Base-by-base conservation (phyloP, 169 alveolate species). In the Eimeria sp. region DNA sequence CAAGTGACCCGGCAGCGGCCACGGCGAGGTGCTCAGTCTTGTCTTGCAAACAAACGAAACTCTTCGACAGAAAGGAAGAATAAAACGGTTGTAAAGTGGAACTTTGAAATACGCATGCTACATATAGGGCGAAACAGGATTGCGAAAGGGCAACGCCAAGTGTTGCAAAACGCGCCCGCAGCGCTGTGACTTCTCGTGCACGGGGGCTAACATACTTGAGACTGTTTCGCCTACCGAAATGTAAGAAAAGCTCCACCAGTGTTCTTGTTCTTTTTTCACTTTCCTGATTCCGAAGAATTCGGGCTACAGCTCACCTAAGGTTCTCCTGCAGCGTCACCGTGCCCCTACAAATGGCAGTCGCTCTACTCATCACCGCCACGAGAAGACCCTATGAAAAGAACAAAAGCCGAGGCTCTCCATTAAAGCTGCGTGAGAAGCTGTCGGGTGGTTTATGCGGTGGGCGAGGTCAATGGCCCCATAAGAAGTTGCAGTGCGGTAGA, bases 1-100 rank as follows among this genome's bases (percentile, higher is more conserved):
- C 89, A 47, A 49, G 89, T 80, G 70, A 80, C 89, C 89, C 51
- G n/a, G 51, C n/a, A 25, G 47, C 27, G 58, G 25, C 22, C 10
- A 34, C 5, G 58, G 83, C 83, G 45, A 27, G 86, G 57, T 75
- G 57, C 75, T 65, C 75, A 40, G 34, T 9, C 75, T 65, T 65
- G 75, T 25, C n/a, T 1, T 65, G 7, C 43, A n/a, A 65, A 3
- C 43, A 65, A 65, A 25, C 75, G n/a, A 43, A 25, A 65, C 43
- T n/a, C 9, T 65, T 25, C n/a, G 45, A 5, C 9, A 6, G 43
- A 65, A 13, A 65, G 20, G 16, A 65, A 7, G 75, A 34, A 7
- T 3, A 9, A 9, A 7, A 65, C 70, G 22, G 34, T 65, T 65
- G 7, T 65, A 9, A n/a, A 20, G 4, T 65, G 34, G 9, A 25